Evolutionary conservation across 768 basidiomycete species (phyloP).

Genomic region (Pholiota molesta): DNA sequence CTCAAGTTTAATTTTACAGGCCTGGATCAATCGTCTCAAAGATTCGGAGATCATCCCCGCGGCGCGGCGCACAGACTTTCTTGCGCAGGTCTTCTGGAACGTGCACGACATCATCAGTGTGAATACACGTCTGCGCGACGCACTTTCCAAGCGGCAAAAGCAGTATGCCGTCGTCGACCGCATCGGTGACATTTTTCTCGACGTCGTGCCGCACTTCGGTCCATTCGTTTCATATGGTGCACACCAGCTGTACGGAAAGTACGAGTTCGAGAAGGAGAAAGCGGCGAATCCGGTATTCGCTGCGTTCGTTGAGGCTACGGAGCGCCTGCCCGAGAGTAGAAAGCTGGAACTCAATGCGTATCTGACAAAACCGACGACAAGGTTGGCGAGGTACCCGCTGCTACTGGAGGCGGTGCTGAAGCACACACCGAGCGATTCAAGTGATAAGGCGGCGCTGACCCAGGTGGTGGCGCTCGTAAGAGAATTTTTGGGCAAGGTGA

Average conservation of each 20-base stretch:
- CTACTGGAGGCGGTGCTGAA: slow-evolving; percentile 91
- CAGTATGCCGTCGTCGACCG: slow-evolving; percentile 90
- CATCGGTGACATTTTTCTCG: slow-evolving; percentile 90
- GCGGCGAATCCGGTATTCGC: slow-evolving; percentile 89
- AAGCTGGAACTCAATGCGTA: slow-evolving; percentile 98
- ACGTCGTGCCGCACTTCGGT: slow-evolving; percentile 82
- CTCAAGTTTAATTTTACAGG: slow-evolving; percentile 41
- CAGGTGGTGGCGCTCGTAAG: slow-evolving; percentile 78
- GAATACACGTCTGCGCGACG: slow-evolving; percentile 89
- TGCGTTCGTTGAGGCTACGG: slow-evolving; percentile 93
- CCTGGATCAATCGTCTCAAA: slow-evolving; percentile 88
- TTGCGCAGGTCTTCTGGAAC: slow-evolving; percentile 98
- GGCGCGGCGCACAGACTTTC: slow-evolving; percentile 78
- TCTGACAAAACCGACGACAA: slow-evolving; percentile 96
- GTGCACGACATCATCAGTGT: slow-evolving; percentile 91
- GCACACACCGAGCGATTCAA: slow-evolving; percentile 87
- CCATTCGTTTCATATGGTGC: slow-evolving; percentile 97
- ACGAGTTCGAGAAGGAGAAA: slow-evolving; percentile 99
- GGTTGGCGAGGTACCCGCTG: slow-evolving; percentile 95
- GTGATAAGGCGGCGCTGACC: slow-evolving; percentile 78
- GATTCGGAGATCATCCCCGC: slow-evolving; percentile 76
- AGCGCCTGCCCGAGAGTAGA: slow-evolving; percentile 91
- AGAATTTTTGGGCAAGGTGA: slow-evolving; percentile 86
- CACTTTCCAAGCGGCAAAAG: slow-evolving; percentile 94
- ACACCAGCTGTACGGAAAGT: slow-evolving; percentile 97